These are phyloP conservation scores for Cercophora samala DNA, from an alignment of 495 filamentous ascomycete genomes.

Conservation along the genomic window DNA sequence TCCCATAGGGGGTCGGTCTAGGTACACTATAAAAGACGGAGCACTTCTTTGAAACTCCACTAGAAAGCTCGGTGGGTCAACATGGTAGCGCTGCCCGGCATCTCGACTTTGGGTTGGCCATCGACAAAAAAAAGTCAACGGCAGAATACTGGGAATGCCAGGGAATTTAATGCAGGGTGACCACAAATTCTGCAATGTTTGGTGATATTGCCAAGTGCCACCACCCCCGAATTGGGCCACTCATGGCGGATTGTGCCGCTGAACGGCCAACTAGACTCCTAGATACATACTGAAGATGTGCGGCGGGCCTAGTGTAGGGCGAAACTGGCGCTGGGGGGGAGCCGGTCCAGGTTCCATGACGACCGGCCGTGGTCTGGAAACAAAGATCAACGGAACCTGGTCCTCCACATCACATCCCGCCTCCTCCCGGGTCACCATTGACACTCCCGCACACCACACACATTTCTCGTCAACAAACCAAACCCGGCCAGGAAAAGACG, in stretches of 20 bases:
- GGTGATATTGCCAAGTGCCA: background rate
- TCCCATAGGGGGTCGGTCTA: background rate
- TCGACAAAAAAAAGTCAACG: too few species aligned
- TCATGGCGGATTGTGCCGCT: background rate
- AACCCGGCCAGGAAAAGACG: background rate
- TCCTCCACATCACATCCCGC: background rate
- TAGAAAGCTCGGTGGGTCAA: background rate
- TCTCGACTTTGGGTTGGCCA: too few species aligned
- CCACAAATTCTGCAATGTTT: background rate
- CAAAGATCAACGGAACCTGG: background rate
- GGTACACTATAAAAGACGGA: background rate
- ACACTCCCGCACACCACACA: background rate
- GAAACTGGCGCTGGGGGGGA: background rate
- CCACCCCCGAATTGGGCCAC: background rate
- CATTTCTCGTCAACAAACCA: background rate
- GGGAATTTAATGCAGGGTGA: background rate
- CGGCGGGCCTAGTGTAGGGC: too few species aligned
- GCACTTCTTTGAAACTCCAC: background rate
- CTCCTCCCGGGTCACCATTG: background rate
- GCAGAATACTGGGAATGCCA: background rate
- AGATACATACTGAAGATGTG: background rate
- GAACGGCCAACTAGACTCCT: background rate
- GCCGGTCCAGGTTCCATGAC: too few species aligned
- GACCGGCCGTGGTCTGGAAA: background rate
- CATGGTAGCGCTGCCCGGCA: too few species aligned